Percentiles rank a stretch among this genome's conserved stretches.
These are phyloP conservation scores for Prunus persica DNA, from an alignment of 306 rosid species.

Conservation along the genomic window DNA sequence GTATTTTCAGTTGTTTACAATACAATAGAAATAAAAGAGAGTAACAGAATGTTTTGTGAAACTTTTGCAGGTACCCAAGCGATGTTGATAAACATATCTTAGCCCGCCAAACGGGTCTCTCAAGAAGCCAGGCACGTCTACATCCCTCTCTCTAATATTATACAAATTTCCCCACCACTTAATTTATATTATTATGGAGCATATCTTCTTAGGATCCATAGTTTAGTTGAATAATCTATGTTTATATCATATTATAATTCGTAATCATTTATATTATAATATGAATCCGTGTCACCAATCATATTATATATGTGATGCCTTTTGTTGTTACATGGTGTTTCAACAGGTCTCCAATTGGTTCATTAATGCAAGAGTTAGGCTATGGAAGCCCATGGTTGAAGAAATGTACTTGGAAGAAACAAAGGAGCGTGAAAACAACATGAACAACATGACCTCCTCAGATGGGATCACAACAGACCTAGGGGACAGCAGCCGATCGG, in stretches of 20 bases:
- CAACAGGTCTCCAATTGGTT: constrained; percentile 97
- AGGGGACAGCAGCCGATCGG: constrained; percentile 18
- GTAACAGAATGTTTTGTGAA: not conserved
- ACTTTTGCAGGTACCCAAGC: constrained; percentile 82
- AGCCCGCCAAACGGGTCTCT: constrained; percentile 98
- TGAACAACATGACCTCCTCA: constrained; percentile 30
- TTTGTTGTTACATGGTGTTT: constrained; percentile 20
- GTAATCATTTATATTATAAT: not conserved
- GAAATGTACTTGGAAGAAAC: constrained; percentile 87
- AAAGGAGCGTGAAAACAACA: constrained; percentile 47
- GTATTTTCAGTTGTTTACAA: not conserved
- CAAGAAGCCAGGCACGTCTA: constrained; percentile 95
- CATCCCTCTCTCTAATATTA: constrained; percentile 7
- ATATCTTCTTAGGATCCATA: constrained; percentile 28
- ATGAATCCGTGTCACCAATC: constrained; percentile 1
- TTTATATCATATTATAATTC: not conserved
- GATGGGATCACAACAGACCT: constrained; percentile 37
- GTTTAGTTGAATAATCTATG: not conserved
- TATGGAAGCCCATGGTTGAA: constrained; percentile 99
- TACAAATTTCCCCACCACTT: constrained; percentile 6
- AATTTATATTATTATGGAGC: constrained; percentile 15
- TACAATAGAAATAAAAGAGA: not conserved
- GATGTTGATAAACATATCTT: constrained; percentile 92
- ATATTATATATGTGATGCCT: not conserved
- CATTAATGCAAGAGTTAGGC: constrained; percentile 91